Conservation (phyloP, 148 eudicot species). For the Silene conica region DNA sequence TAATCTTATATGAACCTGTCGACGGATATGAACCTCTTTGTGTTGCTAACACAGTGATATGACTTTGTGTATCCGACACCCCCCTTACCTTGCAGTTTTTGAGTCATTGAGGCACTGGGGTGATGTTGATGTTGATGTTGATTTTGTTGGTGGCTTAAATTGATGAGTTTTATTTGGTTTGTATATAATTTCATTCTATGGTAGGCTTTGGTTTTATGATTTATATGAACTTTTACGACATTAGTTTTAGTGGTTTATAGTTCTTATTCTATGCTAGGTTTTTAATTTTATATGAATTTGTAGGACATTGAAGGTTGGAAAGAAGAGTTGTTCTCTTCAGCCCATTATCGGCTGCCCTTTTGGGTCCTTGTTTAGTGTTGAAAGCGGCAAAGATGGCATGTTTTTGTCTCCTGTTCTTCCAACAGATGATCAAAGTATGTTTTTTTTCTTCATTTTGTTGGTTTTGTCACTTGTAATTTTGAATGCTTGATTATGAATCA, state of each 20-base stretch:
- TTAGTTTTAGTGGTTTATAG: not conserved
- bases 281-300: slow-evolving; percentile 10
- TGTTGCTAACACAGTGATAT: no score
- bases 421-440: slow-evolving; percentile 36
- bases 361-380: slow-evolving; percentile 74
- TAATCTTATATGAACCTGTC: no score
- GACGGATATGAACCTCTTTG: no score
- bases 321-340: slow-evolving; percentile 51
- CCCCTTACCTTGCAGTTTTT: no score
- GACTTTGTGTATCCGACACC: no score
- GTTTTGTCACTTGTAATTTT: not conserved
- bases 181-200: not conserved
- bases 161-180: not conserved
- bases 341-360: slow-evolving; percentile 86
- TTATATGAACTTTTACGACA: not conserved
- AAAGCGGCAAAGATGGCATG: slow-evolving; percentile 58
- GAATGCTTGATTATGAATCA: not conserved
- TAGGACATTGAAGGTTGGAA: slow-evolving; percentile 82
- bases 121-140: no score
- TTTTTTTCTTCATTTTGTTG: not conserved
- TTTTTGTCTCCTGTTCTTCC: slow-evolving; percentile 50
- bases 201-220: no score
- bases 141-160: no score
- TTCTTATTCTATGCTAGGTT: not conserved
- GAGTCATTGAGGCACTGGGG: no score